A percentile compares a stretch with the other conserved stretches of the same genome.
Conservation (phyloP, 225 moss, liverwort and hornwort species). For the Pseudisothecium myosuroides region DNA sequence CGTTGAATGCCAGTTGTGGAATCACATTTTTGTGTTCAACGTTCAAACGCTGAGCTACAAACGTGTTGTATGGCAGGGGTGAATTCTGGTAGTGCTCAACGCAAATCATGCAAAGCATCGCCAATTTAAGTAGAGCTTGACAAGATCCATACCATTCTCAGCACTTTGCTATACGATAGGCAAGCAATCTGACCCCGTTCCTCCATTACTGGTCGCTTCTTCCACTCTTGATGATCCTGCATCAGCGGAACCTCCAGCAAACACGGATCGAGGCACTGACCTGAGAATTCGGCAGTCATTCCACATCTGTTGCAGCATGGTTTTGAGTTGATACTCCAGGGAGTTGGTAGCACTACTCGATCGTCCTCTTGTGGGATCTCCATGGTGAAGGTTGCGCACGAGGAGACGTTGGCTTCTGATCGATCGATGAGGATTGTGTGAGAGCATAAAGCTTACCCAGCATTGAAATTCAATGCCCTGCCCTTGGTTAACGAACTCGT, state of each 20-base stretch:
- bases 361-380: not conserved
- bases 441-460: not conserved
- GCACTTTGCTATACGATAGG: not conserved
- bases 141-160: conserved; percentile 11
- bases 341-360: not conserved
- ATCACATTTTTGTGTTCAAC: not conserved
- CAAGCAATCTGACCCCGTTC: not conserved
- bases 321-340: not conserved
- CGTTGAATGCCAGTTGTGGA: not conserved
- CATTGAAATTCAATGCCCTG: not conserved
- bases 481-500: not conserved
- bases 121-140: not conserved
- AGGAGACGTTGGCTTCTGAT: not conserved
- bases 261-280: not conserved
- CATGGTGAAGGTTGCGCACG: not conserved
- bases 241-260: conserved; percentile 11
- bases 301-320: conserved; percentile 3
- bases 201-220: not conserved
- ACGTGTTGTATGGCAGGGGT: not conserved
- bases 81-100: not conserved
- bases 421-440: conserved; percentile 3
- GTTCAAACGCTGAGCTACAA: not conserved
- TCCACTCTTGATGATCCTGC: not conserved
- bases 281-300: not conserved
- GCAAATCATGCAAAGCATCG: not conserved